Conservation (phyloP, 129 eudicot species). For the Scalesia atractyloides region DNA sequence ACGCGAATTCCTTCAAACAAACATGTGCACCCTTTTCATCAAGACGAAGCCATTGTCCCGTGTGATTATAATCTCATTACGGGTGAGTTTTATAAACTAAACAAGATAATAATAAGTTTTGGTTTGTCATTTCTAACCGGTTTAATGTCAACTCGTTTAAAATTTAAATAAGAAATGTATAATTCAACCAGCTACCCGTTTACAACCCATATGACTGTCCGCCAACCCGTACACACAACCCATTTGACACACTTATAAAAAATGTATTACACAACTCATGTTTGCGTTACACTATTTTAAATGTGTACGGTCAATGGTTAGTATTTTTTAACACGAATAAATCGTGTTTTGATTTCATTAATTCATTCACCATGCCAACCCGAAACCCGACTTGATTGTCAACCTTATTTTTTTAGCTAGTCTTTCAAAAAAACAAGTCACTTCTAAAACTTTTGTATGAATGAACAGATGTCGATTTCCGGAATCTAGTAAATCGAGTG, state of each 20-base stretch:
- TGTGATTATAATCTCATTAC: conserved; percentile 91
- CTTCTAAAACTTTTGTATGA: neutral
- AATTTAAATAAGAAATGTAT: too few species aligned
- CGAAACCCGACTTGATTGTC: neutral
- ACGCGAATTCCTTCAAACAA: conserved; percentile 54
- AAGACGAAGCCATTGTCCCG: conserved; percentile 93
- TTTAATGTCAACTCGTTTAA: too few species aligned
- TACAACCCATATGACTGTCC: too few species aligned
- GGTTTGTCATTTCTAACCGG: too few species aligned
- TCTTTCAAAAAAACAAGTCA: neutral
- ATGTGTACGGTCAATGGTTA: neutral
- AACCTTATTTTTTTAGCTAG: neutral
- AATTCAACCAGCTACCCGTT: too few species aligned
- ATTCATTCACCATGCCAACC: neutral
- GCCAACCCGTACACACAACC: too few species aligned
- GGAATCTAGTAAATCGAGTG: conserved; percentile 65
- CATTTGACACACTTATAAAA: neutral
- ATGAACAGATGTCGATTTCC: conserved; percentile 67
- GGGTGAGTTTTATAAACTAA: conserved; percentile 36
- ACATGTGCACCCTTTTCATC: conserved; percentile 33
- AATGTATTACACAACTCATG: neutral
- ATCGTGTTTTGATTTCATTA: neutral
- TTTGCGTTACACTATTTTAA: neutral
- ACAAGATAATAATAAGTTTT: too few species aligned
- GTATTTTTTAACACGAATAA: neutral